Conservation (phyloP, 208 protist genomes). For the Leishmania martiniquensis region DNA sequence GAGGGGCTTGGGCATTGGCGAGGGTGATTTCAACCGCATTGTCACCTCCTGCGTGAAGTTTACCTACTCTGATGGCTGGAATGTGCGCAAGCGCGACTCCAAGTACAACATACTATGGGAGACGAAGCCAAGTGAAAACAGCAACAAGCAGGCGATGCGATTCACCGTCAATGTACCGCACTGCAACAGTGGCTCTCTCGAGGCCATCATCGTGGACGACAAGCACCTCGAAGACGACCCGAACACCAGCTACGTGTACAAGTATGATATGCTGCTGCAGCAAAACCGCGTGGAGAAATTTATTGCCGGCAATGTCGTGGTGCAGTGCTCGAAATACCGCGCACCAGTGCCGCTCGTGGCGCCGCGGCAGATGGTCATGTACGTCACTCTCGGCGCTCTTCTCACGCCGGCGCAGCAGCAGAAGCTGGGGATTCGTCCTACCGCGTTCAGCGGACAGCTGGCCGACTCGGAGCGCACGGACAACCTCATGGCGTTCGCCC, state of each 20-base stretch:
- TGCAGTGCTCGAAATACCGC: constrained; percentile 40
- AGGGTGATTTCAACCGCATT: constrained; percentile 22
- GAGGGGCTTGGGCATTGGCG: constrained; percentile 19
- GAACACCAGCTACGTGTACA: constrained; percentile 37
- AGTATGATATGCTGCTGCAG: constrained; percentile 33
- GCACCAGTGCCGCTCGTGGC: constrained; percentile 26
- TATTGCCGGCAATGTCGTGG: constrained; percentile 34
- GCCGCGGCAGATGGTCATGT: constrained; percentile 42
- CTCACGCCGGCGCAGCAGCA: constrained; percentile 46
- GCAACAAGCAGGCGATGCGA: constrained; percentile 32
- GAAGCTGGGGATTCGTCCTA: constrained; percentile 25
- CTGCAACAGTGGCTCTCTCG: constrained; percentile 37
- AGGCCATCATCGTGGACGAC: constrained; percentile 39
- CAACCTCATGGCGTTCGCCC: constrained; percentile 34
- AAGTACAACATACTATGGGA: constrained; percentile 26
- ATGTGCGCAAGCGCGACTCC: constrained; percentile 7
- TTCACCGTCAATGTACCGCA: constrained; percentile 40
- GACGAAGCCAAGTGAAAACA: constrained; percentile 18
- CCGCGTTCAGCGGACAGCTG: neutral
- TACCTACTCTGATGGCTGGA: constrained; percentile 24
- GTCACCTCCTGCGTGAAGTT: constrained; percentile 15
- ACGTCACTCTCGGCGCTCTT: constrained; percentile 29
- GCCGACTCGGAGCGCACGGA: constrained; percentile 3
- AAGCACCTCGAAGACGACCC: constrained; percentile 30
- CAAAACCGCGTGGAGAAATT: constrained; percentile 23